Evolutionary conservation across 2,329 filamentous ascomycete species (phyloP), one percentile per base, ranked within the genome.

Genomic region (Colletotrichum tanaceti): DNA sequence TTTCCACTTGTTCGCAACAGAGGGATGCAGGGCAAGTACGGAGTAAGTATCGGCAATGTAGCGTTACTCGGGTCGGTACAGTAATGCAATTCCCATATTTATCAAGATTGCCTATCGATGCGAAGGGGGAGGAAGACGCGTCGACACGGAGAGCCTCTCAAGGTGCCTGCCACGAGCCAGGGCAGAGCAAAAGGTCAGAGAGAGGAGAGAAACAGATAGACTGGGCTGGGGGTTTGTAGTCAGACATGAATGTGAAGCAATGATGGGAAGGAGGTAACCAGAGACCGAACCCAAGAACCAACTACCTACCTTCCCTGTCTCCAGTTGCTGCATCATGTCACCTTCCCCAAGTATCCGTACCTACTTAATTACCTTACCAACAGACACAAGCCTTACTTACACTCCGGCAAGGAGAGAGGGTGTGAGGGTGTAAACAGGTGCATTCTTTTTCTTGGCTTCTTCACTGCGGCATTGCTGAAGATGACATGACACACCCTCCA

Each of bases 1-100:
- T 43, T 46, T 55, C 52, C 28, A 28, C 32, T 47, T 28, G 1
- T 20, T 28, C 54, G 39, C 54, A 46, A 22, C 11, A 44, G 43
- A 58, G 54, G 39, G 39, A 46, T 58, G 52, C 18, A 32, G 39
- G 18, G 39, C 16, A 16, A n/a, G n/a, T n/a, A n/a, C n/a, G n/a
- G n/a, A 50, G 47, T 50, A 20, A 50, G 13, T 24, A n/a, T 22
- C 47, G 20, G 41, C 54, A n/a, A 46, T 49, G 46, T 39, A 28
- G 6, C 41, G 18, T 58, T 58, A 46, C 54, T 58, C 41, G 41
- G 54, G 55, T 46, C 55, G 55, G n/a, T n/a, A n/a, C n/a, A n/a
- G 55, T 18, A 55, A 46, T 62, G 59, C 38, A 54, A 62, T 55
- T 62, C 49, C 49, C 50, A 47, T 55, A 38, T 52, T 55, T 62